Evolutionary conservation across 1,139 yeast genomes (phyloP).

Genomic region (Debaryomyces singareniensis): DNA sequence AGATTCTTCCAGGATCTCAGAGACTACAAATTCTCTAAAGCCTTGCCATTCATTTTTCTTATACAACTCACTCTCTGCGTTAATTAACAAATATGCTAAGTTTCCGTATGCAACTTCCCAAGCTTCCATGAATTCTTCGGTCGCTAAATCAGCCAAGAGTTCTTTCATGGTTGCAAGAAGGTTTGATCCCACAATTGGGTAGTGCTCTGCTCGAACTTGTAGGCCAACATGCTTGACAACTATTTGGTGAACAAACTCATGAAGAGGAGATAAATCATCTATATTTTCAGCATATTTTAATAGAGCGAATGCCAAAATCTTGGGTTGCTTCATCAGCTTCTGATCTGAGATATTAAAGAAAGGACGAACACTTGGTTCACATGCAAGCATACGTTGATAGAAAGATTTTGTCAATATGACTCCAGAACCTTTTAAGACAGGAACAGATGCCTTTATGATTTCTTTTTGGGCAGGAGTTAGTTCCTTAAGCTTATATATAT

Average conservation of each 20-base stretch:
- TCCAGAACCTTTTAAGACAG: constrained; percentile 53
- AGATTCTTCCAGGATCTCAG: constrained; percentile 37
- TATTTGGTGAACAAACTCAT: constrained; percentile 52
- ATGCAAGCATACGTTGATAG: constrained; percentile 49
- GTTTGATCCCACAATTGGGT: constrained; percentile 56
- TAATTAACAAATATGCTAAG: constrained; percentile 56
- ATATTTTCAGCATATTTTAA: constrained; percentile 60
- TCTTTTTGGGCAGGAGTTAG: constrained; percentile 24
- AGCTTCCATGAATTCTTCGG: constrained; percentile 51
- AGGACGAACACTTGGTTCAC: constrained; percentile 49
- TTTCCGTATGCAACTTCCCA: constrained; percentile 64
- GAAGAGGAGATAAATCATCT: constrained; percentile 49
- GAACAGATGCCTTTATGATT: constrained; percentile 51
- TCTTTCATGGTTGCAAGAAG: constrained; percentile 48
- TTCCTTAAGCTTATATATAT: constrained; percentile 14
- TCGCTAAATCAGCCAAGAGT: constrained; percentile 54
- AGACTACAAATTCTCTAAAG: constrained; percentile 47
- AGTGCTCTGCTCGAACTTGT: constrained; percentile 56
- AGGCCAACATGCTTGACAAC: constrained; percentile 64
- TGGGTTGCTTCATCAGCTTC: constrained; percentile 50
- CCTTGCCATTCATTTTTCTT: constrained; percentile 46
- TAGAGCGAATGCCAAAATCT: constrained; percentile 57
- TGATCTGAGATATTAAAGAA: constrained; percentile 61
- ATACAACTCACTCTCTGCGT: constrained; percentile 47
- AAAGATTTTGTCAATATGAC: constrained; percentile 48